These are phyloP conservation scores for Cinnamomum chago DNA, from an alignment of 164 flowering plant species.

Conservation along the genomic window DNA sequence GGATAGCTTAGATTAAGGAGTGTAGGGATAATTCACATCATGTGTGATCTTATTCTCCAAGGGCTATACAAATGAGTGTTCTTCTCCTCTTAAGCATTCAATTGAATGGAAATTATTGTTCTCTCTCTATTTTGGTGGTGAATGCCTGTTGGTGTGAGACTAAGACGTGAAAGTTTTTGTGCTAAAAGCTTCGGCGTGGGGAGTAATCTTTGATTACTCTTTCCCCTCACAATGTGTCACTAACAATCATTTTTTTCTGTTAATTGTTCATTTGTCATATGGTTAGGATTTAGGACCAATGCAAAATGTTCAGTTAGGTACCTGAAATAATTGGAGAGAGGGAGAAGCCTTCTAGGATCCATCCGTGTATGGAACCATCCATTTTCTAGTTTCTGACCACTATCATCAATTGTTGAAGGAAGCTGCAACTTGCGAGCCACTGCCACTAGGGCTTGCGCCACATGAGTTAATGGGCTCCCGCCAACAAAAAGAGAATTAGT, in stretches of 20 bases:
- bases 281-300: not conserved
- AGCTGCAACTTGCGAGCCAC: not conserved
- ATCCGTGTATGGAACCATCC: not conserved
- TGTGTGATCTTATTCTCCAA: too few species aligned
- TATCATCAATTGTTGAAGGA: conserved; percentile 2
- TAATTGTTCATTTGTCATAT: not conserved
- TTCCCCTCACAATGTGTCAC: not conserved
- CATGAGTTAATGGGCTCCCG: not conserved
- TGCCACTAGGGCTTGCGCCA: conserved; percentile 10
- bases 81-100: not conserved
- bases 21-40: too few species aligned
- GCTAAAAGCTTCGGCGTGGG: not conserved
- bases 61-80: too few species aligned
- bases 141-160: not conserved
- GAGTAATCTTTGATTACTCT: too few species aligned
- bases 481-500: not conserved
- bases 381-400: not conserved
- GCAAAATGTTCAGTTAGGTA: not conserved
- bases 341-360: not conserved
- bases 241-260: not conserved
- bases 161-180: not conserved
- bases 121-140: not conserved
- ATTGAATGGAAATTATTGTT: not conserved
- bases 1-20: too few species aligned
- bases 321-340: not conserved